Percentiles rank a stretch among this genome's conserved stretches.
Conservation (phyloP, 2,329 filamentous ascomycete genomes). For the Dothiorella sarmentorum region DNA sequence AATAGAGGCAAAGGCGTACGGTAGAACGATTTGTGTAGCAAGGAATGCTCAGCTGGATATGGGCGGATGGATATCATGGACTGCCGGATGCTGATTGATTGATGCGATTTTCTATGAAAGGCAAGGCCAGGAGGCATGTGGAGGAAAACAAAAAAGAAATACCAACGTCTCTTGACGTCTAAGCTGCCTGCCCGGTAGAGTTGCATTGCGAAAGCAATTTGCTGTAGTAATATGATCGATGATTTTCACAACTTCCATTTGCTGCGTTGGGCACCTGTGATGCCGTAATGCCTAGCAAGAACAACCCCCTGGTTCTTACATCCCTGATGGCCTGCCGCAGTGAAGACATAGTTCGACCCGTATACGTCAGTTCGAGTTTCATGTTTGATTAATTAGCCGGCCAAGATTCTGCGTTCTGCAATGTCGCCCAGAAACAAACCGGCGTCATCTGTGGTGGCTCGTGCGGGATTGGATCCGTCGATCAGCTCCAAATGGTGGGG, state of each 20-base stretch:
- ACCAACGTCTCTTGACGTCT: neutral
- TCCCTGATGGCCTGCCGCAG: neutral
- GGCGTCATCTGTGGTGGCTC: conserved; percentile 10
- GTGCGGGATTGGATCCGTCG: conserved; percentile 4
- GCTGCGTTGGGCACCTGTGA: no score
- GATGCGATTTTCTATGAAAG: conserved; percentile 11
- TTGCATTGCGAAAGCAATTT: neutral
- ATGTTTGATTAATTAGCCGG: conserved; percentile 7
- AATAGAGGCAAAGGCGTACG: conserved; percentile 20
- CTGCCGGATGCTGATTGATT: conserved; percentile 6
- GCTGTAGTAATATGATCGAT: conserved; percentile 19
- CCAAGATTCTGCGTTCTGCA: neutral
- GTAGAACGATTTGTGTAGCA: conserved; percentile 18
- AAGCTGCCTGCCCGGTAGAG: conserved; percentile 8
- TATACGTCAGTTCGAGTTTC: conserved; percentile 1
- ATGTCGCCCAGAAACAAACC: neutral
- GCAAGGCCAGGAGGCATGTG: conserved; percentile 1
- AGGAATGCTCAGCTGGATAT: conserved; percentile 24
- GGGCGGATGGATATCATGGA: conserved; percentile 16
- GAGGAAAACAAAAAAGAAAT: neutral
- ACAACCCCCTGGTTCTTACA: neutral
- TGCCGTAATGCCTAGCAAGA: no score
- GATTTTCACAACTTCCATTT: neutral
- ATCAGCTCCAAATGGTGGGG: conserved; percentile 9
- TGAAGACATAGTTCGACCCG: neutral